Evolutionary conservation across 768 basidiomycete species (phyloP), one percentile per base, ranked within the genome.

Genomic region (Tylopilus intermedius): DNA sequence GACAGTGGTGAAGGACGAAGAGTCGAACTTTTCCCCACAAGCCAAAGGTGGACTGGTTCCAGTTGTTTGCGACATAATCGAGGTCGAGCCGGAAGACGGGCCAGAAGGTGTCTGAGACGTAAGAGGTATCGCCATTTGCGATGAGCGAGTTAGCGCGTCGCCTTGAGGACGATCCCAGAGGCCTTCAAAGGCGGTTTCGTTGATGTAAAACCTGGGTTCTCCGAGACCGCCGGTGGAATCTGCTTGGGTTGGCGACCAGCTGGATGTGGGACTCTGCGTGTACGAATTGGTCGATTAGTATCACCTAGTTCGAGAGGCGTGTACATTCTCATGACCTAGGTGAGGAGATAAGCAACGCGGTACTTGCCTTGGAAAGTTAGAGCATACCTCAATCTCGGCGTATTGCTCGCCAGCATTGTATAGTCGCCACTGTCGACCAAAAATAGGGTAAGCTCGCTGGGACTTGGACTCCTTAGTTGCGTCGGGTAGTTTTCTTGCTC

Each of bases 401-500:
- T 97, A 98, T 54, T 90, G 87, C 56, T 97, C 93, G n/a, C 96
- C 95, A 55, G 94, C 91, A 57, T 91, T 88, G 73, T 80, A 69
- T 98, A 96, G 55, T 99, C 96, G 8, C 96, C 96, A 53, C 90
- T 94, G 63, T 99, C 96, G 58, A 98, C 85, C 57, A 98, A 81
- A 76, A 87, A 94, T 32, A 94, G 81, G 51, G 98, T 82, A 45
- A 99, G 82, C 72, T 99, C 98, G 35, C 96, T 96, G 10, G 96
- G 96, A 72, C 87, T 91, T 8, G 96, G 96, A 64, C 90, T 93
- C 61, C 96, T 79, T 43, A 98, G 77, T 70, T 98, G 95, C 22
- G 96, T 99, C 14, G 95, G 96, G 64, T 99, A 96, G 62, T 97
- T 97, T 79, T 99, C 96, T 72, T 98, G 94, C 70, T 97, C 96